Conservation (phyloP, 148 eudicot genomes). For the Rhododendron williamsianum region DNA sequence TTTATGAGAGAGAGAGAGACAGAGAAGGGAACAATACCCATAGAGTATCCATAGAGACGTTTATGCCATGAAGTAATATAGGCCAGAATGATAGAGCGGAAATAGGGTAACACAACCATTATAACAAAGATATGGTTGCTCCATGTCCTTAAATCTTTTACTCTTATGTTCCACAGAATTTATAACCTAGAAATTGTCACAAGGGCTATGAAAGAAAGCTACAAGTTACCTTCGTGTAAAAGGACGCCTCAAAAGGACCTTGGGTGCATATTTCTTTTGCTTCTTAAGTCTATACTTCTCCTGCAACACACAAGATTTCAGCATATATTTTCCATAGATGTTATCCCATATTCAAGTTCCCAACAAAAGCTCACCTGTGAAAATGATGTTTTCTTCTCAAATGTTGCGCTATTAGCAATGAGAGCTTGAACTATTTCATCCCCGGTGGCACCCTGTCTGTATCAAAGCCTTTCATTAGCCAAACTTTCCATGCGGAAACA, state of each 20-base stretch:
- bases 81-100: not conserved
- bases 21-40: not conserved
- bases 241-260: constrained; percentile 84
- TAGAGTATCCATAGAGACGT: not conserved
- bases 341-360: not conserved
- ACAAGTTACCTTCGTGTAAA: constrained; percentile 67
- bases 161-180: not conserved
- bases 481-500: not conserved
- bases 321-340: not conserved
- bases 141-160: not conserved
- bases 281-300: constrained; percentile 83
- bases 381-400: constrained; percentile 88
- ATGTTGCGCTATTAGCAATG: constrained; percentile 88
- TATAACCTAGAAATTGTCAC: not conserved
- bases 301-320: constrained; percentile 37
- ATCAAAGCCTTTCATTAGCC: constrained; percentile 21
- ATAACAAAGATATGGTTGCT: not conserved
- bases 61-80: not conserved
- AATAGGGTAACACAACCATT: not conserved
- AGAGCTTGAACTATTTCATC: constrained; percentile 89
- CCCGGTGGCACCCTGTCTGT: constrained; percentile 79
- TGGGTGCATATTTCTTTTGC: constrained; percentile 97
- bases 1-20: not conserved
- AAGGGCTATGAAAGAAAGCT: not conserved
- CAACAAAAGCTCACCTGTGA: constrained; percentile 62